Conservation (phyloP, 306 rosid species). For the Quercus glauca region DNA sequence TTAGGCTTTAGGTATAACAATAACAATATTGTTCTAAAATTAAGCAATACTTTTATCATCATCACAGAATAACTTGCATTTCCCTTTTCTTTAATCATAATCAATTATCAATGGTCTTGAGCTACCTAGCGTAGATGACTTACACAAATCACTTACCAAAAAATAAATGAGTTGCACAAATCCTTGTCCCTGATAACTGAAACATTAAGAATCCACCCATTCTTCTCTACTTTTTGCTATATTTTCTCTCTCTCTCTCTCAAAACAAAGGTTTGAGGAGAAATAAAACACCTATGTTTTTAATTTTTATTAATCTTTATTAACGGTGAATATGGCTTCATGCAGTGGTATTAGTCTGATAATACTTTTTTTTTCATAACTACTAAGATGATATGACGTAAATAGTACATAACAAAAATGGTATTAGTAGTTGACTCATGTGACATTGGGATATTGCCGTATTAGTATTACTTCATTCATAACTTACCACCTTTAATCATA, state of each 20-base stretch:
- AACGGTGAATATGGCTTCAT: background rate
- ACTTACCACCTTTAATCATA: too few relatives aligned
- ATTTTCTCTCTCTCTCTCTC: background rate
- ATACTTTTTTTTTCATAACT: too few relatives aligned
- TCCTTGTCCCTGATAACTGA: conserved; percentile 28
- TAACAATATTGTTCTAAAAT: conserved; percentile 6
- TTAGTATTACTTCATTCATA: too few relatives aligned
- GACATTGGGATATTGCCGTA: too few relatives aligned
- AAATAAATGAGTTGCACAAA: conserved; percentile 21
- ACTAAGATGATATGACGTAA: too few relatives aligned
- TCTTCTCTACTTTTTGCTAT: background rate
- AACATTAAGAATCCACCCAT: conserved; percentile 26
- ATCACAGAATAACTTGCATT: conserved; percentile 30
- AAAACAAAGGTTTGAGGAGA: background rate
- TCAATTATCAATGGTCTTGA: conserved; percentile 2
- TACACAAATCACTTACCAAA: background rate
- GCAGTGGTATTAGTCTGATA: too few relatives aligned
- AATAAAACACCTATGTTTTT: background rate
- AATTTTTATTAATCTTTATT: background rate
- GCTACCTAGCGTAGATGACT: conserved; percentile 15
- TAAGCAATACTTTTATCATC: background rate
- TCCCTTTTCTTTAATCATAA: conserved; percentile 18
- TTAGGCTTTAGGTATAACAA: conserved; percentile 13
- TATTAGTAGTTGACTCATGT: too few relatives aligned
- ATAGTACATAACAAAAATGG: too few relatives aligned